Evolutionary conservation across 371 early-diverging fungal genomes (phyloP), one percentile per base, ranked within the genome.

Genomic region (Dinochytrium kinnereticum): DNA sequence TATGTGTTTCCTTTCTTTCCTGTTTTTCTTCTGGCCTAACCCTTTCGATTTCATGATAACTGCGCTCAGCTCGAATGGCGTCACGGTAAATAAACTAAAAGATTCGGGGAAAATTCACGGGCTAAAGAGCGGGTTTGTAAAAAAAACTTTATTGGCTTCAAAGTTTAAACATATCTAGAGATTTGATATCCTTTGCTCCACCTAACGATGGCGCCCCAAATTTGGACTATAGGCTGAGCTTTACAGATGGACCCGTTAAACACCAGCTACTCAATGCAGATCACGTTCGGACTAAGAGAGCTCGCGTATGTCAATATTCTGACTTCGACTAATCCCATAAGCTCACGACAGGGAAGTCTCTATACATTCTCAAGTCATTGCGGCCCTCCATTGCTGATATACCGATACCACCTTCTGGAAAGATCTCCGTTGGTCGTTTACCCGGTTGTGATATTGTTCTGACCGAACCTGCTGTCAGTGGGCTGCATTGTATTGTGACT

Each of bases 401-500:
- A n/a, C 26, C 31, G 19, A 5, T 36, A 24, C 44, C 38, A 21
- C 44, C 19, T 28, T 30, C 36, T 64, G n/a, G 53, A 65, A 26
- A 26, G 59, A 37, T 19, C 24, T 44, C 44, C 10, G 19, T 76
- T 39, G 76, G 76, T 5, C 66, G 76, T 31, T 24, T 40, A 2
- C 51, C 59, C 19, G 66, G 33, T 21, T 51, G 65, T 44, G 37
- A 40, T 64, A 40, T 76, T 28, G 40, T 69, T 17, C 24, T 76
- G 13, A 10, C 24, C 17, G 26, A 66, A 49, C 53, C 50, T 1
- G 33, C 34, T 21, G 67, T 76, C n/a, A 69, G 70, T 55, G 50
- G 59, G 21, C 5, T 7, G 26, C 77, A 76, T 38, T 76, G 77
- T 37, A 24, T 15, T 13, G 28, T 76, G 2, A 31, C 40, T 19